Conservation (phyloP, 768 basidiomycete species). For the Thelephora aurantiotincta region DNA sequence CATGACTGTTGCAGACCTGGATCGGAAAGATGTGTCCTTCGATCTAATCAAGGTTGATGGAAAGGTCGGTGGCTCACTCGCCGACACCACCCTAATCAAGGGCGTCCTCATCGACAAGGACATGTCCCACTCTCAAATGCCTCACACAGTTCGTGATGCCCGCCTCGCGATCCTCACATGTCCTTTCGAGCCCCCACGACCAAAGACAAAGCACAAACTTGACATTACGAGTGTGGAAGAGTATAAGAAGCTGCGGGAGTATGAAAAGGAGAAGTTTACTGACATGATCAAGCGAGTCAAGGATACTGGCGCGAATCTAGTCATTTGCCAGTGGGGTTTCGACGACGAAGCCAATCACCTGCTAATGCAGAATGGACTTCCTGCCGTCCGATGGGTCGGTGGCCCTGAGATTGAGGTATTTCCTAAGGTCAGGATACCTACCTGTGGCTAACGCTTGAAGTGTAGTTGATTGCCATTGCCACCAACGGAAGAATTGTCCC, state of each 20-base stretch:
- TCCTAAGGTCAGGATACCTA: constrained; percentile 1
- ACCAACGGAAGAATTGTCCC: constrained; percentile 98
- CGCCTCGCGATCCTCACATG: constrained; percentile 94
- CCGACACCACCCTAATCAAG: constrained; percentile 88
- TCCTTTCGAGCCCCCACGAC: constrained; percentile 96
- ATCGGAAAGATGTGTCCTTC: constrained; percentile 89
- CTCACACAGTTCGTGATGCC: constrained; percentile 74
- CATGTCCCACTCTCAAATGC: constrained; percentile 99
- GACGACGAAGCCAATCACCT: constrained; percentile 99
- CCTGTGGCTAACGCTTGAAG: constrained; percentile 1
- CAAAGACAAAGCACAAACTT: constrained; percentile 98
- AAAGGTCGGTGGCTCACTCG: constrained; percentile 94
- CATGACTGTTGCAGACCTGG: constrained; percentile 85
- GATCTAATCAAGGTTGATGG: constrained; percentile 99
- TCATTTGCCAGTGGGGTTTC: constrained; percentile 99
- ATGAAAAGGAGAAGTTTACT: constrained; percentile 92
- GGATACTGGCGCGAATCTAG: constrained; percentile 92
- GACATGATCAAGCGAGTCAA: constrained; percentile 97
- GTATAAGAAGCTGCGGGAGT: constrained; percentile 86
- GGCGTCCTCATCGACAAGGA: constrained; percentile 99
- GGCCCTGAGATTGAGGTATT: constrained; percentile 95
- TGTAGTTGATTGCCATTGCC: constrained; percentile 90
- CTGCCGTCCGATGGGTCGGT: constrained; percentile 97
- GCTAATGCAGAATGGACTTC: constrained; percentile 94
- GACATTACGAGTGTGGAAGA: constrained; percentile 96